Conservation (phyloP, 2,329 filamentous ascomycete genomes). For the Ascochyta clinopodiicola region DNA sequence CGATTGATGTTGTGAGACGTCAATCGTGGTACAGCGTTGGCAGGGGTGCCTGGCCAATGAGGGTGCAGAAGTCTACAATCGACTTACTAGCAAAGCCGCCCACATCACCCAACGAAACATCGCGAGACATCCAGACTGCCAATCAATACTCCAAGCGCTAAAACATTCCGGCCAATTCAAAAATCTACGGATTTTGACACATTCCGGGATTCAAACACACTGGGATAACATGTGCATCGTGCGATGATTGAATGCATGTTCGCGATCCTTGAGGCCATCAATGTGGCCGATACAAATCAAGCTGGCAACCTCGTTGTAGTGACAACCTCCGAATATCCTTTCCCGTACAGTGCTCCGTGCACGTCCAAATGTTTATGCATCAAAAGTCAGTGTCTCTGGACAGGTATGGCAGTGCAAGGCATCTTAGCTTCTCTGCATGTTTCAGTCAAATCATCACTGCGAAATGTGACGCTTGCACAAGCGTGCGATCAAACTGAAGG, state of each 20-base stretch:
- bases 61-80: constrained; percentile 26
- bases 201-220: background rate
- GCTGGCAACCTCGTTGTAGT: too few relatives aligned
- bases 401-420: too few relatives aligned
- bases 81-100: constrained; percentile 33
- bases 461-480: too few relatives aligned
- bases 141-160: constrained; percentile 26
- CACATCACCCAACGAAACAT: constrained; percentile 35
- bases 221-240: background rate
- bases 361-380: too few relatives aligned
- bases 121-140: constrained; percentile 15
- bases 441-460: too few relatives aligned
- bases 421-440: too few relatives aligned
- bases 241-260: background rate
- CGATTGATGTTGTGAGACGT: constrained; percentile 35
- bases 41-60: constrained; percentile 32
- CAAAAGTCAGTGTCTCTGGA: too few relatives aligned
- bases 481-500: too few relatives aligned
- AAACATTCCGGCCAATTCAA: background rate
- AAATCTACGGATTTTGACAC: background rate
- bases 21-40: constrained; percentile 28
- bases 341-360: too few relatives aligned
- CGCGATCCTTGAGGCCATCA: background rate
- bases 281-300: too few relatives aligned
- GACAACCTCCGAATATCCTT: too few relatives aligned